Conservation (phyloP, 345 rosid species). For the Odontarrhena argentea region DNA sequence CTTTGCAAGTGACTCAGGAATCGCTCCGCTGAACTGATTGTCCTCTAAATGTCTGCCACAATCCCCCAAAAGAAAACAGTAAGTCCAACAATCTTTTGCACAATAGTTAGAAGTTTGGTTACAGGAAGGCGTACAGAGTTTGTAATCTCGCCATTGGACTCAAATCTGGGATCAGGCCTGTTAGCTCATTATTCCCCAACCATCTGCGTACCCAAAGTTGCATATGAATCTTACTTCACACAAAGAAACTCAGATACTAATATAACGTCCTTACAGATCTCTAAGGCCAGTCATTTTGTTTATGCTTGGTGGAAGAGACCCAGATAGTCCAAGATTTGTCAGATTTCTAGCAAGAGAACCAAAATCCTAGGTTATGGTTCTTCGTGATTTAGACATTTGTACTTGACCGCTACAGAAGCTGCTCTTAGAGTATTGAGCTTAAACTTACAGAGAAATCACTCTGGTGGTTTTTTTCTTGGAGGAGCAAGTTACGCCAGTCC, state of each 20-base stretch:
- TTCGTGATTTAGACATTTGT: slow-evolving; percentile 1
- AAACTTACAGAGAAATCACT: slow-evolving; percentile 68
- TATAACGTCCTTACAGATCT: slow-evolving; percentile 59
- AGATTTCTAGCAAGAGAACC: slow-evolving; percentile 57
- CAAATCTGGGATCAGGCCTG: slow-evolving; percentile 76
- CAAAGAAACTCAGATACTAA: slow-evolving; percentile 5
- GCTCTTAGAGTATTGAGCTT: slow-evolving; percentile 18
- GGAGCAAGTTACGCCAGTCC: slow-evolving; percentile 90
- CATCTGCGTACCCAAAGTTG: slow-evolving; percentile 49
- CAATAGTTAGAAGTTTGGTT: slow-evolving; percentile 21
- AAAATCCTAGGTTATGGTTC: slow-evolving; percentile 28
- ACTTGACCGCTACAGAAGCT: slow-evolving; percentile 2
- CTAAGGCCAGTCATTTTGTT: slow-evolving; percentile 60
- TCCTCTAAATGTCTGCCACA: slow-evolving; percentile 72
- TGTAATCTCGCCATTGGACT: slow-evolving; percentile 47
- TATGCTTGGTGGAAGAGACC: slow-evolving; percentile 55
- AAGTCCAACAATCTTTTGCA: slow-evolving; percentile 8
- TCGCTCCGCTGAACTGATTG: slow-evolving; percentile 62
- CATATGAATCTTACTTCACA: slow-evolving; percentile 32
- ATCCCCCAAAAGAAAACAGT: slow-evolving; percentile 17
- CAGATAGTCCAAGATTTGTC: slow-evolving; percentile 59
- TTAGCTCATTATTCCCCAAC: slow-evolving; percentile 69
- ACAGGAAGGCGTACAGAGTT: slow-evolving; percentile 59
- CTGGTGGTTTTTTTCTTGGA: slow-evolving; percentile 53
- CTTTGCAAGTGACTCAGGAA: slow-evolving; percentile 64